Base-by-base conservation (phyloP, 2,329 filamentous ascomycete genomes). In the Colletotrichum sp. region DNA sequence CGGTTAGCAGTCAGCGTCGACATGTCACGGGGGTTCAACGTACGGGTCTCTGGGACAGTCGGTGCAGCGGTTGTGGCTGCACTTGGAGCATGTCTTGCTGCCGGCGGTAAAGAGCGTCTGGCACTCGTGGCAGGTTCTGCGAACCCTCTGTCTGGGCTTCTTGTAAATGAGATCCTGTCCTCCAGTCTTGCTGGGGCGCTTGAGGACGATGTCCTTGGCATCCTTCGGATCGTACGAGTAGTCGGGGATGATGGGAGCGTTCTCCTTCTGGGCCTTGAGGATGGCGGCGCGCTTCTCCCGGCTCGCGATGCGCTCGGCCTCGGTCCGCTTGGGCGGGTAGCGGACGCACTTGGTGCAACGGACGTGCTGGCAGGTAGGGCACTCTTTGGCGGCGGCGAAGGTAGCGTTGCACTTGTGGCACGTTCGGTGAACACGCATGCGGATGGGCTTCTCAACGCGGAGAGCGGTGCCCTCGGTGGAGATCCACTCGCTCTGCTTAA, bases 321-420 rank as follows among this genome's bases (percentile, higher is more conserved):
- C 89, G 80, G 87, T 89, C 79, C 91, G 92, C 86, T 93, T 92
- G 69, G 90, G 88, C 39, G 96, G 96, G 80, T 94, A 92, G 71
- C 95, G 92, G 32, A 92, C 91, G 83, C 96, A 98, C 81, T 94
- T 92, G 82, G 92, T 94, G 90, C 96, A 98, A 79, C 95, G 92
- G 63, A 88, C 88, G 85, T 98, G 96, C 79, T 94, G 90, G 87
- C 96, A 98, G 79, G 91, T 91, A 78, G 89, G 85, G 85, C 96
- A 98, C 76, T 94, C 89, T 85, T 94, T 95, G 80, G 93, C 91
- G 24, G 90, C 85, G 72, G 94, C 93, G 83, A 96, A 98, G 28
- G 91, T 90, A 16, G 93, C 91, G 75, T 93, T 91, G 87, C 96
- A 98, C 79, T 91, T 90, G 85, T 98, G 96, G 85, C 96, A 98